These are phyloP conservation scores for Naematelia aurantialba DNA, from an alignment of 768 basidiomycete species.

Conservation along the genomic window DNA sequence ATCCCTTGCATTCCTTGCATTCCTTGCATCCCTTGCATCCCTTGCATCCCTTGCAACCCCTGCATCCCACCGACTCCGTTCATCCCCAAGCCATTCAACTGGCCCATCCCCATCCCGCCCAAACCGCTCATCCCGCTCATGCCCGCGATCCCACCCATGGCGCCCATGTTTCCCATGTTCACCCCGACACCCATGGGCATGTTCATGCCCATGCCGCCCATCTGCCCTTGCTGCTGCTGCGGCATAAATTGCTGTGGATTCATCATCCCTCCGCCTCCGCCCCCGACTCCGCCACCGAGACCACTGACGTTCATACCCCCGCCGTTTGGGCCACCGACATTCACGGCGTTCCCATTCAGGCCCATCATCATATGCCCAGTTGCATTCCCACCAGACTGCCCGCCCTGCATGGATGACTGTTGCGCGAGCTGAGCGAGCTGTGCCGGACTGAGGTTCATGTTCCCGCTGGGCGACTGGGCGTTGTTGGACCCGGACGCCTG, in stretches of 20 bases:
- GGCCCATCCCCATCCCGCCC: constrained; percentile 1
- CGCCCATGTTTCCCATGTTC: too few relatives aligned
- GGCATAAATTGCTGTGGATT: constrained; percentile 7
- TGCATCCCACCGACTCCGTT: constrained; percentile 4
- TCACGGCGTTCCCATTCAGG: not conserved
- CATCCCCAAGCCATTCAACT: not conserved
- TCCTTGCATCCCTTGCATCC: constrained; percentile 3
- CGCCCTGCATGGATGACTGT: not conserved
- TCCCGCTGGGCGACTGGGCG: not conserved
- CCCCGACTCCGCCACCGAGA: not conserved
- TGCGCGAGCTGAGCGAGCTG: not conserved
- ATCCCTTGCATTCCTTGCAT: constrained; percentile 4
- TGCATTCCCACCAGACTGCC: not conserved
- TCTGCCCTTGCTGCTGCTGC: constrained; percentile 6
- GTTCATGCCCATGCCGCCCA: too few relatives aligned
- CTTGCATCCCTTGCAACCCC: not conserved
- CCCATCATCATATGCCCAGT: not conserved
- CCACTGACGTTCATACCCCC: not conserved
- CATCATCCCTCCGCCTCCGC: constrained; percentile 6
- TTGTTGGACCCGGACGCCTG: not conserved
- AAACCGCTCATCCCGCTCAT: constrained; percentile 1
- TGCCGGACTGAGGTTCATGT: not conserved
- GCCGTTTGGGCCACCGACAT: not conserved
- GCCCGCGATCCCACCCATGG: not conserved
- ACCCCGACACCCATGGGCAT: too few relatives aligned